Evolutionary conservation across 1,139 yeast species (phyloP).

Genomic region (Pichia sp.): DNA sequence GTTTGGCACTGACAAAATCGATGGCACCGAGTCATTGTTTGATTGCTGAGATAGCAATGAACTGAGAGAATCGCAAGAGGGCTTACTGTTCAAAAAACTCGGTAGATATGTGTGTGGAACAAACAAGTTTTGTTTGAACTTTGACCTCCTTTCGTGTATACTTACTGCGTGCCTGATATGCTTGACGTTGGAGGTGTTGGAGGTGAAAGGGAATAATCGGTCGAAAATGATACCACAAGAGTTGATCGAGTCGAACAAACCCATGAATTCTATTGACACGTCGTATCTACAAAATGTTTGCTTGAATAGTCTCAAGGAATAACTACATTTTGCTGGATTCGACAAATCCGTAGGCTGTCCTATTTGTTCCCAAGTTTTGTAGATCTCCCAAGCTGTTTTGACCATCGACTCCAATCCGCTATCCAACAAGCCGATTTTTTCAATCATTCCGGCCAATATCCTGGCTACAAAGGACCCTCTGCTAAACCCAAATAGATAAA

Average conservation of each 20-base stretch:
- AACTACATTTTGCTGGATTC: slow-evolving; percentile 14
- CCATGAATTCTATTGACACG: slow-evolving; percentile 52
- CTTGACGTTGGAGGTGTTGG: slow-evolving; percentile 45
- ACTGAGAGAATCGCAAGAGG: slow-evolving; percentile 1
- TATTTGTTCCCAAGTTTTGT: slow-evolving; percentile 57
- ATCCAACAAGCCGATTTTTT: slow-evolving; percentile 52
- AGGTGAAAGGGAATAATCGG: slow-evolving; percentile 52
- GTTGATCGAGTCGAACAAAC: slow-evolving; percentile 63
- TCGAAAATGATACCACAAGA: slow-evolving; percentile 59
- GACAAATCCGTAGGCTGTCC: slow-evolving; percentile 46
- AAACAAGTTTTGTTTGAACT: slow-evolving; percentile 54
- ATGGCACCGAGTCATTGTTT: not conserved
- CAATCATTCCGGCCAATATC: slow-evolving; percentile 59
- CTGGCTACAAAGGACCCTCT: slow-evolving; percentile 65
- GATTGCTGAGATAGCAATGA: not conserved
- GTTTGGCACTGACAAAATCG: slow-evolving; percentile 2
- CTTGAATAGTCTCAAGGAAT: slow-evolving; percentile 44
- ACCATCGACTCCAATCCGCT: slow-evolving; percentile 52
- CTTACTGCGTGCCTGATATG: slow-evolving; percentile 65
- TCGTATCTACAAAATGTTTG: slow-evolving; percentile 45
- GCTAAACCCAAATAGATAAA: slow-evolving; percentile 56
- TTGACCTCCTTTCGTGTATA: slow-evolving; percentile 59
- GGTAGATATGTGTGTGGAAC: slow-evolving; percentile 31
- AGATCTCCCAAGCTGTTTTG: slow-evolving; percentile 57
- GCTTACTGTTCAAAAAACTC: not conserved